Evolutionary conservation across 768 basidiomycete genomes (phyloP), one percentile per base, ranked within the genome.

Genomic region (Tephrocybe rancida): DNA sequence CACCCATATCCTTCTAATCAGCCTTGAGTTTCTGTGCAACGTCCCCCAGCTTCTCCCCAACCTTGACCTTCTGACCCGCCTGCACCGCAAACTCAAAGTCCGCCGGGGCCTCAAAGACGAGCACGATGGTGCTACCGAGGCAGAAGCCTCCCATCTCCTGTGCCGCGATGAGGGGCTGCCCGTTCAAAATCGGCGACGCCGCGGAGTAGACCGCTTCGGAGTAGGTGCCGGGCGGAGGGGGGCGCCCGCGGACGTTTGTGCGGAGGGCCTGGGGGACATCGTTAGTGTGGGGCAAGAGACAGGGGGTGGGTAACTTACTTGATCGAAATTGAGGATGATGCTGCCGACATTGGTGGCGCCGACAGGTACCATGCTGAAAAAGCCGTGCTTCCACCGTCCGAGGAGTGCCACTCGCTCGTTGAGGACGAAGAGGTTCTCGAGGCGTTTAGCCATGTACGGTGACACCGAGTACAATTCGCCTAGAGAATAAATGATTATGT

Each of bases 121-220:
- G 79, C 18, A 99, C 96, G 63, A 98, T 92, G 5, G 96, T 98
- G 70, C 90, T 93, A 4, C 95, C 95, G 3, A 98, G 77, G 63
- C 87, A 89, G 74, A 99, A 99, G 1, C 95, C 97, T 27, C 97
- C 97, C 90, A 98, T 93, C 74, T 99, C 95, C 68, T 97, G 91
- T 0, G 92, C 95, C 1, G 90, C 79, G 0, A 75, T 77, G 41
- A 98, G 78, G 1, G 96, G 95, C 64, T 97, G 94, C 0, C 97
- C 97, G 16, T 85, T 80, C 30, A 98, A 78, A 24, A 98, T 70
- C 0, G 86, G 74, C 1, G 91, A 94, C 0, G 95, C 96, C 5
- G 81, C 82, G 2, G 86, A 83, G 70, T 99, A 99, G 13, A 92
- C 87, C 0, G 95, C 97, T 72, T 98, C 97, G 5, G 85, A 83